Evolutionary conservation across 768 basidiomycete species (phyloP), one percentile per base, ranked within the genome.

Genomic region (Steccherinum ochraceum): DNA sequence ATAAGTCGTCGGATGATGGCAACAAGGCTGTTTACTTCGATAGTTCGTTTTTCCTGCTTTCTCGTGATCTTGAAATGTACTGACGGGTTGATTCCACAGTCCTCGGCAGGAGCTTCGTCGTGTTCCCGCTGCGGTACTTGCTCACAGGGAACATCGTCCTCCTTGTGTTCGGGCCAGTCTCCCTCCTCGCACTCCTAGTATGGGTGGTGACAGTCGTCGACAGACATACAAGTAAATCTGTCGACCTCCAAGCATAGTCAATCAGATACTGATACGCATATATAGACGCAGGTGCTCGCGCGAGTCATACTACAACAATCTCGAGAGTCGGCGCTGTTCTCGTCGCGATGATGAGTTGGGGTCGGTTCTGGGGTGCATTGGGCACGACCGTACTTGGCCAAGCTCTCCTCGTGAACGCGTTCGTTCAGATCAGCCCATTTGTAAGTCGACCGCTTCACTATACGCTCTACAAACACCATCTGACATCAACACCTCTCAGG

Each of bases 11-110:
- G 0, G 61, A 64, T 2, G 56, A 58, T 19, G 52, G 59, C 3
- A 65, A 64, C 24, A 63, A 64, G 42, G 62, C 68, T 2, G 83
- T 88, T 4, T 89, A 87, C 65, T 88, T 90, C 58, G 89, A 91
- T 59, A 41, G 89, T 90, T n/a, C n/a, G n/a, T n/a, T n/a, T n/a
- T n/a, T n/a, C n/a, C n/a, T n/a, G n/a, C n/a, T n/a, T n/a, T n/a
- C n/a, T n/a, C 7, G 30, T n/a, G n/a, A n/a, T n/a, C n/a, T n/a
- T n/a, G n/a, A n/a, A n/a, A n/a, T n/a, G n/a, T n/a, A 48, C 41
- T 47, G 20, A n/a, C 35, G 4, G 52, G n/a, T n/a, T n/a, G 49
- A 21, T 45, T 19, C 40, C n/a, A 16, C 55, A 89, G 88, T 90
- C 16, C 83, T 88, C 56, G 80, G 78, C 46, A 55, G 65, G 1